Percentiles rank a stretch among this genome's conserved stretches.
These are phyloP conservation scores for Pythium dissotocum DNA, from an alignment of 352 stramenopile genomes.

Conservation along the genomic window DNA sequence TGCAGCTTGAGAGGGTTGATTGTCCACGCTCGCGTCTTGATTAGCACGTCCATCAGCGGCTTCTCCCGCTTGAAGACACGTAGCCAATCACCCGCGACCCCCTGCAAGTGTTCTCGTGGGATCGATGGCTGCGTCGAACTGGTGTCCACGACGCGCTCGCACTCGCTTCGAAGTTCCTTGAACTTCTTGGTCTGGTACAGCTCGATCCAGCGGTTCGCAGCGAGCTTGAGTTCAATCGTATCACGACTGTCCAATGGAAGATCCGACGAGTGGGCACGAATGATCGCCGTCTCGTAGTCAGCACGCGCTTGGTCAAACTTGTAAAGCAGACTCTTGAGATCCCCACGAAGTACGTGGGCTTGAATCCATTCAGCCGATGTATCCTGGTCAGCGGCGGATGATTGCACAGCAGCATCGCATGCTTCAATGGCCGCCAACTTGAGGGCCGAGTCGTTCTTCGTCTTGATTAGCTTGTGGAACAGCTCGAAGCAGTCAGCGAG, in stretches of 20 bases:
- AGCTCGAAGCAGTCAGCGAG: constrained; percentile 37
- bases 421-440: constrained; percentile 40
- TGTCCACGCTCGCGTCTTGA: constrained; percentile 23
- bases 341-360: constrained; percentile 49
- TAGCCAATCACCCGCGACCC: constrained; percentile 21
- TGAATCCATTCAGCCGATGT: constrained; percentile 33
- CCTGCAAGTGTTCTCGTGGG: background rate
- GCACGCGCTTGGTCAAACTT: constrained; percentile 39
- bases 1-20: constrained; percentile 1
- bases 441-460: constrained; percentile 36
- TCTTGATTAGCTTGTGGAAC: constrained; percentile 41
- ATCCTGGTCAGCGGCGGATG: constrained; percentile 21
- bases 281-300: constrained; percentile 40
- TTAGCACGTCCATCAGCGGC: constrained; percentile 18
- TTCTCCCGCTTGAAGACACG: constrained; percentile 21
- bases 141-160: constrained; percentile 1
- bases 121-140: background rate
- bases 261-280: background rate
- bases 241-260: constrained; percentile 1
- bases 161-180: constrained; percentile 45
- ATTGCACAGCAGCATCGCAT: constrained; percentile 48
- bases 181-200: constrained; percentile 45
- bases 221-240: constrained; percentile 40
- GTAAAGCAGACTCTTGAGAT: constrained; percentile 51
- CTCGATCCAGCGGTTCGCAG: constrained; percentile 55